Percentiles rank a stretch among this genome's conserved stretches.
phyloP scores from a whole-genome alignment of 108 stramenopile genomes.

The Epipyxis sp. region DNA sequence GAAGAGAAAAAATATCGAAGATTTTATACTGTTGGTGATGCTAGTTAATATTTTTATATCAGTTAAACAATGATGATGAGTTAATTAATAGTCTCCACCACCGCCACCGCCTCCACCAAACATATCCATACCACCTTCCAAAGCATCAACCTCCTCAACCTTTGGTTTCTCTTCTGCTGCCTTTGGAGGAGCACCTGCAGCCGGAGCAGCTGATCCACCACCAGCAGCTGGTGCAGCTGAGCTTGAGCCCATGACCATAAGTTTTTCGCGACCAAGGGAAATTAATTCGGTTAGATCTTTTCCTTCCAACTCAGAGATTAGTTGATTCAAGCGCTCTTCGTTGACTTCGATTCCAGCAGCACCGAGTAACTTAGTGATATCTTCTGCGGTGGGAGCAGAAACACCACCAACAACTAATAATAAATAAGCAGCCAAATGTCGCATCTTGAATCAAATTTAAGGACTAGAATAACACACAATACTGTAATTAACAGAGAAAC shows the following conservation, averaged over 20 bases:
- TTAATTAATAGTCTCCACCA: conserved; percentile 20
- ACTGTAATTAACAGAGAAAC: too few species aligned
- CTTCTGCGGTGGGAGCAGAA: conserved; percentile 80
- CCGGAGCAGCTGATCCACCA: conserved; percentile 64
- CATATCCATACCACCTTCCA: conserved; percentile 65
- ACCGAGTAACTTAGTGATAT: conserved; percentile 75
- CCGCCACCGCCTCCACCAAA: conserved; percentile 45
- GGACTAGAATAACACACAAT: too few species aligned
- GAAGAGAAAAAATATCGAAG: too few species aligned
- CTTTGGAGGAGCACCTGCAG: conserved; percentile 48
- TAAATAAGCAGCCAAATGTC: conserved; percentile 86
- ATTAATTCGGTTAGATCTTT: conserved; percentile 86
- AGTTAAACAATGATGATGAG: too few species aligned
- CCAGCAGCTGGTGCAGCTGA: conserved; percentile 76
- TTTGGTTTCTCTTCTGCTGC: conserved; percentile 52
- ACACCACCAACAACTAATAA: conserved; percentile 90
- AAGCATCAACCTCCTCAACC: conserved; percentile 59
- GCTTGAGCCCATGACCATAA: conserved; percentile 89
- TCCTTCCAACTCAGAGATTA: conserved; percentile 83
- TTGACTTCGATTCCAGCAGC: conserved; percentile 40
- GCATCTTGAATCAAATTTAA: conserved; percentile 36
- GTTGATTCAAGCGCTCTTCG: conserved; percentile 57
- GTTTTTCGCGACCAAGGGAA: conserved; percentile 68
- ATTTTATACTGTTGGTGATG: too few species aligned
- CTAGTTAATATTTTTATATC: too few species aligned